These are phyloP conservation scores for Gynostemma pentaphyllum DNA, from an alignment of 306 rosid genomes.

Conservation along the genomic window DNA sequence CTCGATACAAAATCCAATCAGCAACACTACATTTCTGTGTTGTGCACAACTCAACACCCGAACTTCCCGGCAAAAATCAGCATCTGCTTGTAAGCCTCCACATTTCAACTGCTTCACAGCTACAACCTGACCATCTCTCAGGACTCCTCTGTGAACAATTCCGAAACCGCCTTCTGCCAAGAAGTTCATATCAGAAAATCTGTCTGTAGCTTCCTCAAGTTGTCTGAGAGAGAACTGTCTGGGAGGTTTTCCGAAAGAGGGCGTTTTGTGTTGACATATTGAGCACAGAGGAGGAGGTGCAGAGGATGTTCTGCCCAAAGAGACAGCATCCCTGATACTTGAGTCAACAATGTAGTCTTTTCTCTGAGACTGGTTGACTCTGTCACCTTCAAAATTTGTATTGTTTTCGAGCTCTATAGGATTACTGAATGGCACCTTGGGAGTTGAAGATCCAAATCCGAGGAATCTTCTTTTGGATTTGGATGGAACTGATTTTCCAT, in stretches of 20 bases:
- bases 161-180: conserved; percentile 84
- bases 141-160: conserved; percentile 64
- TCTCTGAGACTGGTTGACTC: conserved; percentile 22
- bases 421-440: conserved; percentile 33
- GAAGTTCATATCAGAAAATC: conserved; percentile 54
- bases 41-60: conserved; percentile 92
- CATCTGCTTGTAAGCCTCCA: conserved; percentile 69
- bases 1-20: conserved; percentile 76
- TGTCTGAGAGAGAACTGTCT: conserved; percentile 63
- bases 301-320: conserved; percentile 56
- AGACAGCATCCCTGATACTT: conserved; percentile 47
- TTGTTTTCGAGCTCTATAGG: conserved; percentile 7
- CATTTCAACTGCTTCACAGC: conserved; percentile 85
- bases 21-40: conserved; percentile 86
- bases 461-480: conserved; percentile 18
- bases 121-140: conserved; percentile 82
- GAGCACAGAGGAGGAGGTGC: conserved; percentile 90
- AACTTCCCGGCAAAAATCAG: conserved; percentile 87
- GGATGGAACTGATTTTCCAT: conserved; percentile 28
- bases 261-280: conserved; percentile 74
- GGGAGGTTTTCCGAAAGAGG: conserved; percentile 87
- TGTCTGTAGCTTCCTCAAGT: conserved; percentile 68
- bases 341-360: conserved; percentile 33
- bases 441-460: conserved; percentile 35
- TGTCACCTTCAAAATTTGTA: conserved; percentile 13